These are phyloP conservation scores for Thozetella sp. DNA, from an alignment of 495 filamentous ascomycete genomes.

Conservation along the genomic window DNA sequence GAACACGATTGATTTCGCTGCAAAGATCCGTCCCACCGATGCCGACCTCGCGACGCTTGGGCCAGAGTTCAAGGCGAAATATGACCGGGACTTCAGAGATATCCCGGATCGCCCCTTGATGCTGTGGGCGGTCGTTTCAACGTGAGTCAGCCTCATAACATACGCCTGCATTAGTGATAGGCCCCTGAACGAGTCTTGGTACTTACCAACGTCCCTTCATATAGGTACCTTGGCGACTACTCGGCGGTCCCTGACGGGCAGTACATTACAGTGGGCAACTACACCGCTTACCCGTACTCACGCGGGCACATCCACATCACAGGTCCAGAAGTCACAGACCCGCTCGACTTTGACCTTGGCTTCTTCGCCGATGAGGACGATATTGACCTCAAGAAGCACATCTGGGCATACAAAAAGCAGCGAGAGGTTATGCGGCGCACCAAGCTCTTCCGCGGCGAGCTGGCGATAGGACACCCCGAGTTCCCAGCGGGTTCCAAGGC, in stretches of 20 bases:
- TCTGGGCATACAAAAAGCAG: conserved; percentile 51
- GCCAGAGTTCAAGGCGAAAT: conserved; percentile 35
- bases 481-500: conserved; percentile 47
- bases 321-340: conserved; percentile 25
- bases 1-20: conserved; percentile 47
- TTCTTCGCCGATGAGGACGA: conserved; percentile 40
- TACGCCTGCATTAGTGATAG: no score
- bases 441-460: conserved; percentile 49
- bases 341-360: conserved; percentile 34
- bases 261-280: conserved; percentile 28
- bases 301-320: conserved; percentile 56
- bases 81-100: conserved; percentile 46
- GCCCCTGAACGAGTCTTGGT: no score
- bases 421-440: conserved; percentile 56
- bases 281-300: conserved; percentile 49
- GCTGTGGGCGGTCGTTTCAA: conserved; percentile 22
- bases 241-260: not conserved
- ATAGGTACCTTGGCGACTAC: conserved; percentile 5
- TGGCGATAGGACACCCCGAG: conserved; percentile 44
- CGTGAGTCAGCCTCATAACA: conserved; percentile 25
- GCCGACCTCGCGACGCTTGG: conserved; percentile 39
- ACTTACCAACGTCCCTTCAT: not conserved
- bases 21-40: conserved; percentile 43
- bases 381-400: conserved; percentile 37
- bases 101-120: conserved; percentile 37